Conservation (phyloP, 2,329 filamentous ascomycete species). For the Fonsecaea multimorphosa region DNA sequence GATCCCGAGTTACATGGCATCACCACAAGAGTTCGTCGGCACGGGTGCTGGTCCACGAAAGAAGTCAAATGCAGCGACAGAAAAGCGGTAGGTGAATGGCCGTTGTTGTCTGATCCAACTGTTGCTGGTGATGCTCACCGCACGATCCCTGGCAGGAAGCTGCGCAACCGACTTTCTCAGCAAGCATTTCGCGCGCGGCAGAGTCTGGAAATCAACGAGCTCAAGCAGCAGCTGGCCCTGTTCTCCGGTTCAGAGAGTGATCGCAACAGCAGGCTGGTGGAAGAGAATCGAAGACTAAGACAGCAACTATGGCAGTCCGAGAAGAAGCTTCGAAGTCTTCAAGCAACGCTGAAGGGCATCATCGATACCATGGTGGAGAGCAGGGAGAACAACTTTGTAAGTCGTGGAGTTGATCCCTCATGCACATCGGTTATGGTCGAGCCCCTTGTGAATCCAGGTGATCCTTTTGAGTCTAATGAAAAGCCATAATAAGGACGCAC, state of each 20-base stretch:
- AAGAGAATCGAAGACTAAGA: slow-evolving; percentile 25
- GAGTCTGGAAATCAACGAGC: slow-evolving; percentile 23
- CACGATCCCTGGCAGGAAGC: slow-evolving; percentile 16
- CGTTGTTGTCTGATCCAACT: neutral
- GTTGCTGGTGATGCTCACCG: neutral
- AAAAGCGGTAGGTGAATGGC: slow-evolving; percentile 18
- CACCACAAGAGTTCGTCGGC: neutral
- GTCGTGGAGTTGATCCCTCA: neutral
- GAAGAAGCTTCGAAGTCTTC: slow-evolving; percentile 27
- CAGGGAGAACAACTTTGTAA: slow-evolving; percentile 12
- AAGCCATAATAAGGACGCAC: neutral
- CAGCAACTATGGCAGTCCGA: slow-evolving; percentile 24
- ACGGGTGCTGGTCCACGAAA: neutral
- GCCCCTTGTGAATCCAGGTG: neutral
- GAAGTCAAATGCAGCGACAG: slow-evolving; percentile 15
- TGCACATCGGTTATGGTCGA: neutral
- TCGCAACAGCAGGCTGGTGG: slow-evolving; percentile 18
- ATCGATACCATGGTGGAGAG: slow-evolving; percentile 17
- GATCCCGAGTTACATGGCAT: neutral
- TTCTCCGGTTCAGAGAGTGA: slow-evolving; percentile 28
- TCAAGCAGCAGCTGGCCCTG: slow-evolving; percentile 25
- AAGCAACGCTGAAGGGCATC: slow-evolving; percentile 24
- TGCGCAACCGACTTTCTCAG: slow-evolving; percentile 32
- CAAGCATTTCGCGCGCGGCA: slow-evolving; percentile 33
- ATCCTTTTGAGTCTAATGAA: neutral